These are phyloP conservation scores for Scytalidium lignicola DNA, from an alignment of 2,329 filamentous ascomycete genomes.

Conservation along the genomic window DNA sequence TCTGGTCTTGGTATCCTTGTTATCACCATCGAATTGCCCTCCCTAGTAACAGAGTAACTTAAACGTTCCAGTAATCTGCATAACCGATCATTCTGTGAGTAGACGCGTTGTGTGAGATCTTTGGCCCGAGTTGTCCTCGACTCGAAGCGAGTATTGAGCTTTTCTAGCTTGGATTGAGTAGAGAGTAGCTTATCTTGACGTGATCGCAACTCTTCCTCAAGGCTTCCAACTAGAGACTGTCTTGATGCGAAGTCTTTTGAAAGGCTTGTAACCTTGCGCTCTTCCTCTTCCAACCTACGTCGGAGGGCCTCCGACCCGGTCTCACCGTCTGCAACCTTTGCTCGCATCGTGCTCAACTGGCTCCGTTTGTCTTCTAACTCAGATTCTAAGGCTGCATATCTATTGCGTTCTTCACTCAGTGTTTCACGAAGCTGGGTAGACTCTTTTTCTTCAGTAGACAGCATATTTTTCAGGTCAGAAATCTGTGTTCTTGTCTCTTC, in stretches of 20 bases:
- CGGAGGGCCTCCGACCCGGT: constrained; percentile 76
- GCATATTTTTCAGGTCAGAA: constrained; percentile 44
- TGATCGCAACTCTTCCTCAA: constrained; percentile 70
- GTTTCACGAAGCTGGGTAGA: constrained; percentile 48
- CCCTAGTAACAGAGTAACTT: constrained; percentile 74
- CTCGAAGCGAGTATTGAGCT: constrained; percentile 55
- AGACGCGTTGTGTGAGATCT: constrained; percentile 79
- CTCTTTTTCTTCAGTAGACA: constrained; percentile 47
- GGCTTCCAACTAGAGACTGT: constrained; percentile 68
- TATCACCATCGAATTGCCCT: constrained; percentile 67
- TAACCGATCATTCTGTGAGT: constrained; percentile 79
- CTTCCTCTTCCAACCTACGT: constrained; percentile 69
- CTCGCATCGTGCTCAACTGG: constrained; percentile 63
- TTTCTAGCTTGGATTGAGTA: constrained; percentile 46
- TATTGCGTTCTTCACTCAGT: constrained; percentile 49
- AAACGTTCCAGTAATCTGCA: constrained; percentile 78
- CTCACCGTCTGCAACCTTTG: constrained; percentile 74
- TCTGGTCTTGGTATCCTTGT: constrained; percentile 64
- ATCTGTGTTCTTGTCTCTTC: constrained; percentile 54
- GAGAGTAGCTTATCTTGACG: constrained; percentile 60
- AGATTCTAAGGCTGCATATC: constrained; percentile 46
- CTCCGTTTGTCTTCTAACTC: constrained; percentile 59
- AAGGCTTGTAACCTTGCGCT: constrained; percentile 62
- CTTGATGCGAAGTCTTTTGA: constrained; percentile 67
- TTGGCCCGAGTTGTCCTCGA: constrained; percentile 68